Percentiles rank a stretch among this genome's conserved stretches.
phyloP scores from a whole-genome alignment of 106 monocot species.

The Platanthera guangdongensis region DNA sequence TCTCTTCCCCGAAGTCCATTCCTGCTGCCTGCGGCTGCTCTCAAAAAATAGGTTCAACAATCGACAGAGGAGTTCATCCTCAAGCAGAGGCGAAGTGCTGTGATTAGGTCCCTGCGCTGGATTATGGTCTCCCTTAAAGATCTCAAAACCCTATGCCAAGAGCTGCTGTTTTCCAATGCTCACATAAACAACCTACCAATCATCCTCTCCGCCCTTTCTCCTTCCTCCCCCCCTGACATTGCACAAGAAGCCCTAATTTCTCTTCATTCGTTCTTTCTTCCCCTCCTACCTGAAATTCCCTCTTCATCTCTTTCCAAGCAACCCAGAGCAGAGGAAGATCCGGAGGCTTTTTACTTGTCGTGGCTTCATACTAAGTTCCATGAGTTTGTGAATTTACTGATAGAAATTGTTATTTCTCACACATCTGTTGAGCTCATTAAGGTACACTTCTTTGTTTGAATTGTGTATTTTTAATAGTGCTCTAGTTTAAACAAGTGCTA shows the following conservation, averaged over 20 bases:
- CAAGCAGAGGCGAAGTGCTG: no score
- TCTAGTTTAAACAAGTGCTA: background rate
- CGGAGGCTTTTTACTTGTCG: slow-evolving; percentile 49
- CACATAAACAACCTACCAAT: slow-evolving; percentile 83
- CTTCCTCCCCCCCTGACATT: slow-evolving; percentile 38
- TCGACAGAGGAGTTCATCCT: no score
- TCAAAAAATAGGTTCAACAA: no score
- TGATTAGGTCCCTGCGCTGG: no score
- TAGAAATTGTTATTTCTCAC: slow-evolving; percentile 34
- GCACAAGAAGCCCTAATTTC: slow-evolving; percentile 66
- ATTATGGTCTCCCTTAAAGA: slow-evolving; percentile 9
- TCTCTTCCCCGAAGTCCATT: no score
- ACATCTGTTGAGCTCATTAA: slow-evolving; percentile 29
- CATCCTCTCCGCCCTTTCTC: slow-evolving; percentile 55
- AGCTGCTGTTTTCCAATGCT: slow-evolving; percentile 60
- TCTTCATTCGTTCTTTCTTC: slow-evolving; percentile 78
- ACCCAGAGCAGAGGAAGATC: slow-evolving; percentile 18
- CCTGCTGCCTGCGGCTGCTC: no score
- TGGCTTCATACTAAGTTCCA: slow-evolving; percentile 71
- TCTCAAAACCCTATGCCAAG: slow-evolving; percentile 35
- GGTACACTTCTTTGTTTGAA: slow-evolving; percentile 22
- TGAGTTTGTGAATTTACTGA: slow-evolving; percentile 46
- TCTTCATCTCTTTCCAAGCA: slow-evolving; percentile 9
- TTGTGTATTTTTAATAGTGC: slow-evolving; percentile 1
- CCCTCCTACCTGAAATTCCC: slow-evolving; percentile 62